A percentile compares a stretch with the other conserved stretches of the same genome.
Evolutionary conservation across 306 rosid genomes (phyloP).

Genomic region (Calophaca sinica): DNA sequence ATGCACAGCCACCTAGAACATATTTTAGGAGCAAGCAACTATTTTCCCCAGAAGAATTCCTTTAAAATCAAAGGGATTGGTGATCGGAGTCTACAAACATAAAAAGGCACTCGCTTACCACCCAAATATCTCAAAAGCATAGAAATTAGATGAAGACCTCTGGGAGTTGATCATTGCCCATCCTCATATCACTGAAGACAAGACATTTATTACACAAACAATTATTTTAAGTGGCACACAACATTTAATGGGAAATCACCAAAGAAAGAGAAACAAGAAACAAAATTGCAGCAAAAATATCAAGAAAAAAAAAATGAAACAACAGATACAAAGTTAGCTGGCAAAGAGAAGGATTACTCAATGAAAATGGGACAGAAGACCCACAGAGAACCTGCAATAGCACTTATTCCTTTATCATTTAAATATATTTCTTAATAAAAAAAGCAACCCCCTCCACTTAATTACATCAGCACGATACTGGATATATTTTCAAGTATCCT

Average conservation of each 20-base stretch:
- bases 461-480: slow-evolving; percentile 42
- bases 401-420: slow-evolving; percentile 46
- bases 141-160: slow-evolving; percentile 49
- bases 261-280: neutral
- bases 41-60: slow-evolving; percentile 47
- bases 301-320: neutral
- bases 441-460: slow-evolving; percentile 44
- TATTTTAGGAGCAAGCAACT: slow-evolving; percentile 49
- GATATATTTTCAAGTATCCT: slow-evolving; percentile 40
- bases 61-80: slow-evolving; percentile 40
- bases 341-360: slow-evolving; percentile 19
- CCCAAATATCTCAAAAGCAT: slow-evolving; percentile 54
- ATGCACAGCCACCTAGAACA: slow-evolving; percentile 54
- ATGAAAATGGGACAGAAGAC: slow-evolving; percentile 27
- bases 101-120: slow-evolving; percentile 55
- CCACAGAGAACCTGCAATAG: slow-evolving; percentile 38
- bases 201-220: slow-evolving; percentile 36
- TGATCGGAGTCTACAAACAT: slow-evolving; percentile 47
- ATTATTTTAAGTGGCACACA: neutral
- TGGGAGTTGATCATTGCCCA: slow-evolving; percentile 52
- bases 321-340: neutral
- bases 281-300: neutral
- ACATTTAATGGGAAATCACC: slow-evolving; percentile 9
- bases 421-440: slow-evolving; percentile 42
- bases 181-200: slow-evolving; percentile 67